A percentile compares a stretch with the other conserved stretches of the same genome.
Conservation (phyloP, 2,329 filamentous ascomycete species). For the Cercospora sp. region DNA sequence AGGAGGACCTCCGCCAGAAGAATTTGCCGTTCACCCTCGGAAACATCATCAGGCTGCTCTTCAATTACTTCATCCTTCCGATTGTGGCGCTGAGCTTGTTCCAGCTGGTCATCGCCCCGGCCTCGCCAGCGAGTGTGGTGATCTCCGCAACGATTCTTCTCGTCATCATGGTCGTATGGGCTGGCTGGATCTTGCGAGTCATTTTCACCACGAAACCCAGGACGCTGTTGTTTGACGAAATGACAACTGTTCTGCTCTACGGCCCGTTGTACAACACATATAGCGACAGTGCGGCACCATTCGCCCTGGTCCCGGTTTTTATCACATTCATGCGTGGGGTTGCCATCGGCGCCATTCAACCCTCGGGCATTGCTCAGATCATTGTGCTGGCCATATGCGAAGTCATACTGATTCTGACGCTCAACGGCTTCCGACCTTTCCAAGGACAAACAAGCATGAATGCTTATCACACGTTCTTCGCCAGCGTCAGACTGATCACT, state of each 20-base stretch:
- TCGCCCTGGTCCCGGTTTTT: conserved; percentile 81
- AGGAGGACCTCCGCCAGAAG: conserved; percentile 87
- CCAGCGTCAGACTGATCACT: conserved; percentile 71
- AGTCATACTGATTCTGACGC: conserved; percentile 80
- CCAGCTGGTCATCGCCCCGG: conserved; percentile 74
- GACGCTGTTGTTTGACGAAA: conserved; percentile 86
- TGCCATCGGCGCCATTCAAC: conserved; percentile 88
- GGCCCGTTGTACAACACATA: conserved; percentile 97
- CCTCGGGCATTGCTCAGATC: conserved; percentile 88
- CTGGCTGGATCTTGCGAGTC: conserved; percentile 75
- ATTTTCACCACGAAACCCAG: conserved; percentile 80
- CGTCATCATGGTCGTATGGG: conserved; percentile 69
- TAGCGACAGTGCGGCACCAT: conserved; percentile 86
- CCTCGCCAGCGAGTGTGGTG: conserved; percentile 69
- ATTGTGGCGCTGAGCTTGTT: conserved; percentile 85
- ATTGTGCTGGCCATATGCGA: conserved; percentile 92
- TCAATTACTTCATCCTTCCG: conserved; percentile 89
- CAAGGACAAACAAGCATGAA: conserved; percentile 95
- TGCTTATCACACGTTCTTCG: conserved; percentile 85
- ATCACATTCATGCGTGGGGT: conserved; percentile 84
- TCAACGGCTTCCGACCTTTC: conserved; percentile 89
- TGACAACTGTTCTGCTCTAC: conserved; percentile 84
- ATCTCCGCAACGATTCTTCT: conserved; percentile 75
- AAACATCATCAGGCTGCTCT: conserved; percentile 71
- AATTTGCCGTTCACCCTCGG: conserved; percentile 76